Conservation (phyloP, 495 filamentous ascomycete species). For the Neurospora pannonica region DNA sequence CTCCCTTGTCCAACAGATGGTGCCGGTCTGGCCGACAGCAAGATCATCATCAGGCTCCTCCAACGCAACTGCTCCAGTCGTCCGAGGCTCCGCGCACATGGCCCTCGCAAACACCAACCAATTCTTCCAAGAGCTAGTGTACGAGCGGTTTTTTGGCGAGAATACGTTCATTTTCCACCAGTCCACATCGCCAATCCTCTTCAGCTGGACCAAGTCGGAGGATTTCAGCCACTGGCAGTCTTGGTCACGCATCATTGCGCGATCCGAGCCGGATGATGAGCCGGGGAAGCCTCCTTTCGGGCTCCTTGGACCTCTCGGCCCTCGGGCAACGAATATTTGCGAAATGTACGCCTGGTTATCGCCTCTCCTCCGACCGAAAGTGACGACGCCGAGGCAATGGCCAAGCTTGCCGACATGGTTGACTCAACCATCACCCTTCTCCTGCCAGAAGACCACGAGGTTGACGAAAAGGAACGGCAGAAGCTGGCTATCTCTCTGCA, state of each 20-base stretch:
- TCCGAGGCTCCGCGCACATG: neutral
- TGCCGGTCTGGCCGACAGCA: neutral
- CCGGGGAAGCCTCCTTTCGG: neutral
- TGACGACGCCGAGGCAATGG: neutral
- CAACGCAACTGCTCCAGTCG: neutral
- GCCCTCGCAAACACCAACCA: neutral
- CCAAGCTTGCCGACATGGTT: neutral
- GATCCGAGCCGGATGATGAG: neutral
- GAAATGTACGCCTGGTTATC: neutral
- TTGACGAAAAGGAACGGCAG: neutral
- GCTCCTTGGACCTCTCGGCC: neutral
- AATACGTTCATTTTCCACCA: neutral
- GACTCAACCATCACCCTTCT: neutral
- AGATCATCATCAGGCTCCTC: neutral
- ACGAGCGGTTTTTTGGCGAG: neutral
- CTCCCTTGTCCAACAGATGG: neutral
- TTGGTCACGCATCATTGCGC: neutral
- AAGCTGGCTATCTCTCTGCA: neutral
- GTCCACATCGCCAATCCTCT: neutral
- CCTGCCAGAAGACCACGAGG: neutral
- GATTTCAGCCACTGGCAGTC: neutral
- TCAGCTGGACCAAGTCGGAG: neutral
- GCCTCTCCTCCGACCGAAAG: neutral
- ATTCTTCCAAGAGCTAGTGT: neutral
- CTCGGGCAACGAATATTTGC: neutral